Conservation (phyloP, 257 asterid species). For the Solanum chiquidenum region DNA sequence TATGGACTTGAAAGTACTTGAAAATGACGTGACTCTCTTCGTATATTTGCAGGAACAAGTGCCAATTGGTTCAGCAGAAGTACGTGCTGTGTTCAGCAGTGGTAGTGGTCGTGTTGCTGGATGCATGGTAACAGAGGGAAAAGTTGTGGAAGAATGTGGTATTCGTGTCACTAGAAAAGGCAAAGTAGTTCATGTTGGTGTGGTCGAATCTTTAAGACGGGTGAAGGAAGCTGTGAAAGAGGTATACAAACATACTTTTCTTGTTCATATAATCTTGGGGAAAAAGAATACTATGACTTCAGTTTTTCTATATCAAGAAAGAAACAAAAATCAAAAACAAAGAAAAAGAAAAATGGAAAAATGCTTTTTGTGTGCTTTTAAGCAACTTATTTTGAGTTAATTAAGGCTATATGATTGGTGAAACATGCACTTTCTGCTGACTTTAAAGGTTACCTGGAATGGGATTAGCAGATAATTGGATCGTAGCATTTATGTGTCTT, state of each 20-base stretch:
- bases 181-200: conserved; percentile 69
- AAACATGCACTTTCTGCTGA: not conserved
- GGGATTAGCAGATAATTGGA: not conserved
- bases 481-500: not conserved
- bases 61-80: conserved; percentile 82
- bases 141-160: conserved; percentile 77
- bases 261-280: not conserved
- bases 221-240: conserved; percentile 94
- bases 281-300: not conserved
- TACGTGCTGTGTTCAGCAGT: conserved; percentile 89
- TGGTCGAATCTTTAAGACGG: conserved; percentile 65
- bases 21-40: not conserved
- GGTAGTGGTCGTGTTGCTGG: conserved; percentile 99
- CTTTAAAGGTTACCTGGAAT: not conserved
- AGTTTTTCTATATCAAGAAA: not conserved
- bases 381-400: not conserved
- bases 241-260: conserved; percentile 28
- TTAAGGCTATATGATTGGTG: not conserved
- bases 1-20: not conserved
- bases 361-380: not conserved
- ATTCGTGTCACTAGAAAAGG: conserved; percentile 70
- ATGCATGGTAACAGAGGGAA: conserved; percentile 92
- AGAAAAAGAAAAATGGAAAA: not conserved
- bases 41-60: conserved; percentile 57
- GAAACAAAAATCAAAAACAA: not conserved